Conservation (phyloP, 129 eudicot species). For the Artemisia argyi region DNA sequence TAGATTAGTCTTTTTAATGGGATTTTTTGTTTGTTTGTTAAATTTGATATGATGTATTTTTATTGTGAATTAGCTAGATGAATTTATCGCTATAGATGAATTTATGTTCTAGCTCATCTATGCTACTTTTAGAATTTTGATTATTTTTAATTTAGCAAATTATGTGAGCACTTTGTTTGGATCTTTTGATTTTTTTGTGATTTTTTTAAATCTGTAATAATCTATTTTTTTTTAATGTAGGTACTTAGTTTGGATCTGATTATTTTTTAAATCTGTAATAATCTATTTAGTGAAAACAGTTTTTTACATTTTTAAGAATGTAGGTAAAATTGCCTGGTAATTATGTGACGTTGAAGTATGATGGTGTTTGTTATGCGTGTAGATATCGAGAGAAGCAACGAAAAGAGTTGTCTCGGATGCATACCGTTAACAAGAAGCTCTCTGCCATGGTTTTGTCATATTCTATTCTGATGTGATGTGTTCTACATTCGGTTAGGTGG, state of each 20-base stretch:
- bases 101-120: not conserved
- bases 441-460: no score
- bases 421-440: slow-evolving; percentile 80
- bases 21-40: not conserved
- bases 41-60: slow-evolving; percentile 5
- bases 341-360: not conserved
- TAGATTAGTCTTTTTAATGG: not conserved
- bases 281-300: slow-evolving; percentile 4
- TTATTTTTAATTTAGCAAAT: not conserved
- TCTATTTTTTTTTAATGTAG: no score
- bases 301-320: slow-evolving; percentile 10
- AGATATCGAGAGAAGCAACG: slow-evolving; percentile 95
- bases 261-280: not conserved
- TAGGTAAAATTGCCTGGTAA: slow-evolving; percentile 4
- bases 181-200: no score
- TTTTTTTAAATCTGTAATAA: no score
- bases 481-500: no score
- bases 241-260: not conserved
- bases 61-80: not conserved
- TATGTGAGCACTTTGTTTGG: no score
- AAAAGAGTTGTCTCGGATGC: slow-evolving; percentile 74
- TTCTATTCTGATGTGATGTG: no score
- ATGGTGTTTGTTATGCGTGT: not conserved
- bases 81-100: no score
- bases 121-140: slow-evolving; percentile 3